Evolutionary conservation across 805 yeast genomes (phyloP), one percentile per base, ranked within the genome.

Genomic region (Schizosaccharomyces osmophilus): DNA sequence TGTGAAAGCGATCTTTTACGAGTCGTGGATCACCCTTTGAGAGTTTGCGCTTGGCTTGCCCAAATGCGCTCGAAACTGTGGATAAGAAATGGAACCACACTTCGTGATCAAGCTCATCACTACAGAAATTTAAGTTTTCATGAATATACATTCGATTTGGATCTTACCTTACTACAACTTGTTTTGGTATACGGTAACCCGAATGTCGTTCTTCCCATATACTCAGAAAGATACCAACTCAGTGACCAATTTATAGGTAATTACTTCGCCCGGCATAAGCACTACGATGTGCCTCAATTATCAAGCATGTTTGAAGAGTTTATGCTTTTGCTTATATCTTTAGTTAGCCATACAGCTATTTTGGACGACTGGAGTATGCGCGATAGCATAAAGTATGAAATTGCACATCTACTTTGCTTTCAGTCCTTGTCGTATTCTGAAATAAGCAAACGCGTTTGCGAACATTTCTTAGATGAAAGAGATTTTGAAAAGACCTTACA

Each of bases 61-160:
- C 97, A 93, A 67, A 85, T 90, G 8, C 83, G 86, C 63, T 82
- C 85, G 0, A 96, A 96, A 0, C 78, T 84, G 62, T 90, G 97
- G 97, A 96, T 90, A 0, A 78, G 97, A 67, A 90, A 90, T 71
- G 98, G 98, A 0, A 78, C 80, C 63, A 83, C 89, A 51, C 82
- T 87, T 4, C 77, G 84, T 51, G 81, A 82, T 31, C 97, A 90
- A 68, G 76, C 85, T 64, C 84, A 82, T 65, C 81, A 88, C 62
- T 90, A 90, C 69, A 78, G 84, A 48, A 83, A 80, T 63, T 78
- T 88, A 13, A 85, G 87, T 3, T 76, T 89, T 60, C 75, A 97
- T 62, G 97, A 89, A 64, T 80, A 81, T 63, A 95, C 96, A 0
- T 89, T 78, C 68, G 75, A 82, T 66, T 77, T 95, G 65, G 97